phyloP scores from a whole-genome alignment of 768 basidiomycete species.

The Suillus alpinus region DNA sequence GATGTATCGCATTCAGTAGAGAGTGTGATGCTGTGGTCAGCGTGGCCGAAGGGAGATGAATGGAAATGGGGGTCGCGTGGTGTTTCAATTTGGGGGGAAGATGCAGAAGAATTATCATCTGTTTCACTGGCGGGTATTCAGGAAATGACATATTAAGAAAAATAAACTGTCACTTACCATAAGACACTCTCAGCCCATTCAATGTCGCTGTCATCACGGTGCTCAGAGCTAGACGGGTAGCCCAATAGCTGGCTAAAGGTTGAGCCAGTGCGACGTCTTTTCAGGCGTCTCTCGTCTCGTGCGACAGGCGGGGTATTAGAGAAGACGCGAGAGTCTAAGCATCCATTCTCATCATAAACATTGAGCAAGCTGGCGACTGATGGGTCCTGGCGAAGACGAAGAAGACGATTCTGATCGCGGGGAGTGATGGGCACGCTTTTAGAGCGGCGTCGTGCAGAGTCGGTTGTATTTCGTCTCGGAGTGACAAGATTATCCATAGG shows the following conservation, averaged over 20 bases:
- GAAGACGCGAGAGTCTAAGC: constrained; percentile 58
- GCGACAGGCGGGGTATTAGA: constrained; percentile 52
- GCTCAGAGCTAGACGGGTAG: constrained; percentile 35
- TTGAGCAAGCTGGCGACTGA: constrained; percentile 74
- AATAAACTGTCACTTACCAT: constrained; percentile 40
- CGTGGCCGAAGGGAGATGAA: constrained; percentile 37
- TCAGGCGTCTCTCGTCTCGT: constrained; percentile 41
- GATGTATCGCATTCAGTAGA: constrained; percentile 47
- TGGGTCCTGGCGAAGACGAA: constrained; percentile 67
- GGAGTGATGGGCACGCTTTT: constrained; percentile 38
- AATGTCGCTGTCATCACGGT: constrained; percentile 53
- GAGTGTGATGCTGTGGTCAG: constrained; percentile 35
- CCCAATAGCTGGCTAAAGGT: constrained; percentile 75
- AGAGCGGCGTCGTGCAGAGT: constrained; percentile 26
- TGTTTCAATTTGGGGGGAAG: constrained; percentile 52
- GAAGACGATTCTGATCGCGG: constrained; percentile 50
- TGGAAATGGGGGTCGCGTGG: constrained; percentile 42
- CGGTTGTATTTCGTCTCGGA: constrained; percentile 26
- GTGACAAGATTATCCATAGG: constrained; percentile 29
- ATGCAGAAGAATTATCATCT: constrained; percentile 39
- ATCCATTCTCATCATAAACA: constrained; percentile 72
- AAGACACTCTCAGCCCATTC: constrained; percentile 82
- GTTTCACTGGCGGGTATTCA: constrained; percentile 37
- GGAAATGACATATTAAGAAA: background rate
- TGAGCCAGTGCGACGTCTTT: constrained; percentile 62